A percentile compares a stretch with the other conserved stretches of the same genome.
These are phyloP conservation scores for Dendrobium huoshanense DNA, from an alignment of 106 monocot genomes.

Conservation along the genomic window DNA sequence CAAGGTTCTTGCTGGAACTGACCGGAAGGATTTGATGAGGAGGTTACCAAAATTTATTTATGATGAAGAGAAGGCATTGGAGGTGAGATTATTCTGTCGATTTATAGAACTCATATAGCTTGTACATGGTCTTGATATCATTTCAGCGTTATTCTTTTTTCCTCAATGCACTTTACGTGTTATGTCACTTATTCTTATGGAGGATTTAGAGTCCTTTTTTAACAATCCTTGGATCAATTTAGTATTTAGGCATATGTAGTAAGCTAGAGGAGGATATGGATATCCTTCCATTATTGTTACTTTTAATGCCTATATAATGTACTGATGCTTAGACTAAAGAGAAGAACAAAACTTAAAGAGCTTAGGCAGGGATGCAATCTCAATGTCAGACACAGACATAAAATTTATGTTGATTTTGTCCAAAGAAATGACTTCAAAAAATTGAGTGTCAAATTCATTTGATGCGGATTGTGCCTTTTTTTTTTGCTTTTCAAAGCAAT, in stretches of 20 bases:
- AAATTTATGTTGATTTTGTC: too few species aligned
- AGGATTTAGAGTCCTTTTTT: not conserved
- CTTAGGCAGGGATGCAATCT: not conserved
- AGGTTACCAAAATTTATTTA: conserved; percentile 70
- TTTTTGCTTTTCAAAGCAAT: too few species aligned
- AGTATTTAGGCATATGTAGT: not conserved
- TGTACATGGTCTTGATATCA: not conserved
- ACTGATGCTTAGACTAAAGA: not conserved
- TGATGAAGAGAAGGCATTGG: conserved; percentile 73
- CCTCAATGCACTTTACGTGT: not conserved
- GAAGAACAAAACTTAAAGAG: not conserved
- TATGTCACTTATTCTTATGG: not conserved
- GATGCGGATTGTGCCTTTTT: too few species aligned
- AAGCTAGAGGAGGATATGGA: not conserved
- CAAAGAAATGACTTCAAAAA: too few species aligned
- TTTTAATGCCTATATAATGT: not conserved
- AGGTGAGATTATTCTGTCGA: conserved; percentile 27
- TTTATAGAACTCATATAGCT: not conserved
- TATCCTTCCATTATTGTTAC: not conserved
- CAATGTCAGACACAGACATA: too few species aligned
- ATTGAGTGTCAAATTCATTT: too few species aligned
- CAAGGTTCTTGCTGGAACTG: conserved; percentile 35
- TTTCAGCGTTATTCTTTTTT: not conserved
- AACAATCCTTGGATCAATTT: not conserved
- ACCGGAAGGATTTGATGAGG: conserved; percentile 72